Percentiles rank a stretch among this genome's conserved stretches.
These are phyloP conservation scores for Cicer pinnatifidum DNA, from an alignment of 306 rosid genomes.

Conservation along the genomic window DNA sequence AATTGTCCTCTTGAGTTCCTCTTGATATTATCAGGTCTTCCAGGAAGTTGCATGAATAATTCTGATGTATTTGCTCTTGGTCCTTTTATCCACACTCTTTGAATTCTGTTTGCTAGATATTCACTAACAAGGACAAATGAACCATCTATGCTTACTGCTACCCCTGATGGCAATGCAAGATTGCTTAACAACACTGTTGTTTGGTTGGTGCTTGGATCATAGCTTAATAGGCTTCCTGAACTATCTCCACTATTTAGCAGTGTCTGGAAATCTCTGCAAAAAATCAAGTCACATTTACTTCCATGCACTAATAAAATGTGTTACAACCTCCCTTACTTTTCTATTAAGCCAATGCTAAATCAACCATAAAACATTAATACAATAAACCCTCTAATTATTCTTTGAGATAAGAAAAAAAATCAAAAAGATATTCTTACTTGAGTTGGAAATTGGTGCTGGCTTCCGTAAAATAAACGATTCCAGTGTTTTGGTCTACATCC, in stretches of 20 bases:
- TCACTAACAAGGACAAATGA: conserved; percentile 52
- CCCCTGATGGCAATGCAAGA: conserved; percentile 53
- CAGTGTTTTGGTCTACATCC: conserved; percentile 50
- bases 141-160: conserved; percentile 49
- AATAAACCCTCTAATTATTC: too few relatives aligned
- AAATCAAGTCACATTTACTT: neutral
- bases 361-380: too few relatives aligned
- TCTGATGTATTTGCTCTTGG: conserved; percentile 46
- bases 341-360: neutral
- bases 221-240: conserved; percentile 51
- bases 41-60: conserved; percentile 29
- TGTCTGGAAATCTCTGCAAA: conserved; percentile 40
- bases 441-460: conserved; percentile 46
- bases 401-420: too few relatives aligned
- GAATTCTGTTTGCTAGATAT: conserved; percentile 42
- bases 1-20: conserved; percentile 35
- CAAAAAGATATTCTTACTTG: conserved; percentile 37
- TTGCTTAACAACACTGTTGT: conserved; percentile 46
- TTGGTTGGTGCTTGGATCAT: conserved; percentile 48
- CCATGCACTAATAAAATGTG: neutral
- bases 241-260: conserved; percentile 38
- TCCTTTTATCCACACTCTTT: conserved; percentile 52
- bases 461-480: conserved; percentile 55
- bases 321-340: neutral
- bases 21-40: conserved; percentile 48